Base-by-base conservation (phyloP, 495 filamentous ascomycete genomes). In the Extremus antarcticus region DNA sequence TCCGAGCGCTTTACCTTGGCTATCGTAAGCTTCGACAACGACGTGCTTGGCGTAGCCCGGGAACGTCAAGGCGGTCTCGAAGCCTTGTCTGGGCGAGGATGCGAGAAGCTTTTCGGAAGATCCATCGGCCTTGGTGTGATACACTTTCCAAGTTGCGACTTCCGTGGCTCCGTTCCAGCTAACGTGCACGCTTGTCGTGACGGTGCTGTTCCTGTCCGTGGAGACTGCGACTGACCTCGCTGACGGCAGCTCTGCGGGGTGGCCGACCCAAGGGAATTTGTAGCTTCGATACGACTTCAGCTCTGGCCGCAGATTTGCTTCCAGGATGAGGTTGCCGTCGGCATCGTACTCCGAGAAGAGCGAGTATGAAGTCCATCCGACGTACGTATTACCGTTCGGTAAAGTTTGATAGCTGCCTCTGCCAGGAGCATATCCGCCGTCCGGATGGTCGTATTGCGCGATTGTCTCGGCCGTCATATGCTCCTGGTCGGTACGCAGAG, bases 101-200 rank as follows among this genome's bases (percentile, higher is more conserved):
- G 46, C 46, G 46, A 48, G 8, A 9, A 48, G 46, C 46, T 24
- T 7, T 23, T 20, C 11, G 20, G n/a, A 19, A 17, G 41, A 24
- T n/a, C 43, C 40, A 17, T 53, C 21, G 11, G 2, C 17, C 11
- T 32, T 45, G 3, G 48, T 47, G 24, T 48, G 23, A 40, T 38
- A 41, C n/a, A 53, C 39, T 9, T 35, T 32, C 57, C 57, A 59
- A 2, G 32, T 47, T 21, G 1, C 15, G 10, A 63, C 57, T 29
- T 60, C 57, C 24, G 60, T 63, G 3, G 56, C 56, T 41, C 60
- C 60, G 48, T 63, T 63, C 60, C 60, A 63, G 52, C 47, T 52
- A 7, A 53, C 60, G 45, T 60, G 46, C 41, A 60, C 40, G 17
- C 23, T 35, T 0, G 25, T 54, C 7, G 23, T 19, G 15, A 32